Conservation (phyloP, 1,284 basidiomycete species). For the Omphalotus olearius region DNA sequence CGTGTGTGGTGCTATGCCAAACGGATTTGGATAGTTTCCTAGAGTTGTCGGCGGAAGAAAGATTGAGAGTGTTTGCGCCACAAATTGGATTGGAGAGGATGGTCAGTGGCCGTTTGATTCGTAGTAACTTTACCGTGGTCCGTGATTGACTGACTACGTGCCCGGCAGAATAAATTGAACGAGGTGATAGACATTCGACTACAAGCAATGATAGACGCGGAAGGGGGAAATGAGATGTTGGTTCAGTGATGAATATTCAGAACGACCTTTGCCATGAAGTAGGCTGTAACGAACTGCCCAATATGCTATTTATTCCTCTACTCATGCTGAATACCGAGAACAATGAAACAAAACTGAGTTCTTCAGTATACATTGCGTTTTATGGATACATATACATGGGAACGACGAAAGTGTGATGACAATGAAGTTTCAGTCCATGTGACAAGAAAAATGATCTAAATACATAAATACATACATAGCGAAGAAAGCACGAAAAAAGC, state of each 20-base stretch:
- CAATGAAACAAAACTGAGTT: too few species aligned
- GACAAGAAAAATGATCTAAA: too few species aligned
- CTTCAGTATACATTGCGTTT: too few species aligned
- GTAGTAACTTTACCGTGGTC: conserved; percentile 3
- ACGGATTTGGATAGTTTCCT: conserved; percentile 53
- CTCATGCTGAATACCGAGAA: too few species aligned
- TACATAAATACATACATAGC: too few species aligned
- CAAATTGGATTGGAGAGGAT: conserved; percentile 50
- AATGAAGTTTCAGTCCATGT: too few species aligned
- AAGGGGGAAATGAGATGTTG: conserved; percentile 15
- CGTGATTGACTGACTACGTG: conserved; percentile 9
- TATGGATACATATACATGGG: too few species aligned
- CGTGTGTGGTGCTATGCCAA: conserved; percentile 56
- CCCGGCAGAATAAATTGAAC: conserved; percentile 33
- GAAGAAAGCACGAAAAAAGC: too few species aligned
- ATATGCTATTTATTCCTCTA: too few species aligned
- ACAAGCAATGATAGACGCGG: conserved; percentile 22
- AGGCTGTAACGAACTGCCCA: too few species aligned
- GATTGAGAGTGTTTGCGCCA: conserved; percentile 40
- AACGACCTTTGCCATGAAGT: too few species aligned
- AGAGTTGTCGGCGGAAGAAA: conserved; percentile 40
- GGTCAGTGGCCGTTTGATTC: conserved; percentile 38
- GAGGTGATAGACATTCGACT: conserved; percentile 32
- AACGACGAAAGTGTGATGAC: too few species aligned
- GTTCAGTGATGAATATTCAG: not conserved